Conservation (phyloP, 2,329 filamentous ascomycete genomes). For the Fonsecaea pugnacius region DNA sequence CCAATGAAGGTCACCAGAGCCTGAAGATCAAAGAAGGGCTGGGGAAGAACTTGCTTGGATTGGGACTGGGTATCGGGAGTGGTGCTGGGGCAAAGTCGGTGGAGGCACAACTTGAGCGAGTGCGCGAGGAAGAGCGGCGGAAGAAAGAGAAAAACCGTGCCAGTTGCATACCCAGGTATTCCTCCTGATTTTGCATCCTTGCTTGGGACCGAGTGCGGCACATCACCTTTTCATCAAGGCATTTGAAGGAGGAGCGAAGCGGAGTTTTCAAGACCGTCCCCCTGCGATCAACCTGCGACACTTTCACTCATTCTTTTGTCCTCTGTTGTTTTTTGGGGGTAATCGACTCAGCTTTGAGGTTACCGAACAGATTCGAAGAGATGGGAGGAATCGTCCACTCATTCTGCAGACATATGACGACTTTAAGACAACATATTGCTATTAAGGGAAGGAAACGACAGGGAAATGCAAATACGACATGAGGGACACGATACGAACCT, state of each 20-base stretch:
- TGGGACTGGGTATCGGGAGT: constrained; percentile 27
- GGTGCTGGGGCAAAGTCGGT: constrained; percentile 21
- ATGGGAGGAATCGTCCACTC: neutral
- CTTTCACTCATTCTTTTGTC: neutral
- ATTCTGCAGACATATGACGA: constrained; percentile 1
- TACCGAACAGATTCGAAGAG: neutral
- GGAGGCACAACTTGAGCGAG: constrained; percentile 25
- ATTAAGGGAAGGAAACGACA: neutral
- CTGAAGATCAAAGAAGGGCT: constrained; percentile 29
- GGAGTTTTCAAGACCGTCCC: constrained; percentile 63
- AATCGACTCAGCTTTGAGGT: neutral
- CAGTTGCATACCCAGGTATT: constrained; percentile 21
- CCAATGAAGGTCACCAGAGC: constrained; percentile 4
- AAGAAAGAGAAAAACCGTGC: constrained; percentile 39
- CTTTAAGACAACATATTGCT: neutral
- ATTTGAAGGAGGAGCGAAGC: constrained; percentile 46
- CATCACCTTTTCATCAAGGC: neutral
- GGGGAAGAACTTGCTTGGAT: constrained; percentile 26
- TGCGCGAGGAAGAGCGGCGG: constrained; percentile 26
- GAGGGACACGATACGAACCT: neutral
- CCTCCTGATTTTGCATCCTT: constrained; percentile 13
- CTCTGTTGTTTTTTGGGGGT: neutral
- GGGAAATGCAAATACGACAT: neutral
- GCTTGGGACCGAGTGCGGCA: neutral
- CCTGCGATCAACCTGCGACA: constrained; percentile 38